These are phyloP conservation scores for Quercus alba DNA, from an alignment of 306 rosid genomes.

Conservation along the genomic window DNA sequence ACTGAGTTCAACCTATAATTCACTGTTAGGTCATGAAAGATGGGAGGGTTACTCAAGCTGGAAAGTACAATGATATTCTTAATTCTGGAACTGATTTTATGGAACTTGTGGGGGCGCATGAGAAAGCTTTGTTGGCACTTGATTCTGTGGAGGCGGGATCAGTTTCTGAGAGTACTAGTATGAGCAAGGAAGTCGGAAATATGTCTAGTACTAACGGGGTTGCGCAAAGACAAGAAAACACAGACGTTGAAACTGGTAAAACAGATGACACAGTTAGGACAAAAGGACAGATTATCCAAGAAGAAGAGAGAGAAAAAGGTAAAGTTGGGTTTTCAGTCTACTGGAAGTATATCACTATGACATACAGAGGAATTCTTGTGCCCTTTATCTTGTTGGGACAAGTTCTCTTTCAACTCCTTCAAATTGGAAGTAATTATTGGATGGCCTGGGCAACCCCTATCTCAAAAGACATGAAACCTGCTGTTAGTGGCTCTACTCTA, in stretches of 20 bases:
- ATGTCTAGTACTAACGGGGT: not conserved
- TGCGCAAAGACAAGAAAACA: slow-evolving; percentile 31
- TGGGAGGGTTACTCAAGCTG: slow-evolving; percentile 74
- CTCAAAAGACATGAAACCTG: slow-evolving; percentile 53
- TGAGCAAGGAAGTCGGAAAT: slow-evolving; percentile 25
- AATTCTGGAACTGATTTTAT: slow-evolving; percentile 64
- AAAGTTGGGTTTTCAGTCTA: slow-evolving; percentile 68
- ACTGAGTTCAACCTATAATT: not conserved
- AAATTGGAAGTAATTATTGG: slow-evolving; percentile 93
- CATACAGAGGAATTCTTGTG: slow-evolving; percentile 81
- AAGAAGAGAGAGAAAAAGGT: slow-evolving; percentile 94
- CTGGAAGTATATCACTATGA: slow-evolving; percentile 69
- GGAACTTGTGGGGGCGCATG: slow-evolving; percentile 86
- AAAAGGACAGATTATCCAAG: slow-evolving; percentile 68
- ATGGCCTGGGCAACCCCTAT: slow-evolving; percentile 92
- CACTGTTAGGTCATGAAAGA: slow-evolving; percentile 75
- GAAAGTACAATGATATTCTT: slow-evolving; percentile 67
- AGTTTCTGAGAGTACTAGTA: slow-evolving; percentile 25
- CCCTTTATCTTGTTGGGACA: slow-evolving; percentile 70
- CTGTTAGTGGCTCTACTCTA: slow-evolving; percentile 44
- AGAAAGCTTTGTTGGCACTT: slow-evolving; percentile 66
- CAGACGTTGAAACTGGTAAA: slow-evolving; percentile 33
- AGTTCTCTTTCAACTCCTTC: slow-evolving; percentile 66
- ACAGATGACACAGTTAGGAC: slow-evolving; percentile 30
- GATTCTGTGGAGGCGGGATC: slow-evolving; percentile 32